Conservation (phyloP, 83 land plant species). For the Isoetes engelmannii region DNA sequence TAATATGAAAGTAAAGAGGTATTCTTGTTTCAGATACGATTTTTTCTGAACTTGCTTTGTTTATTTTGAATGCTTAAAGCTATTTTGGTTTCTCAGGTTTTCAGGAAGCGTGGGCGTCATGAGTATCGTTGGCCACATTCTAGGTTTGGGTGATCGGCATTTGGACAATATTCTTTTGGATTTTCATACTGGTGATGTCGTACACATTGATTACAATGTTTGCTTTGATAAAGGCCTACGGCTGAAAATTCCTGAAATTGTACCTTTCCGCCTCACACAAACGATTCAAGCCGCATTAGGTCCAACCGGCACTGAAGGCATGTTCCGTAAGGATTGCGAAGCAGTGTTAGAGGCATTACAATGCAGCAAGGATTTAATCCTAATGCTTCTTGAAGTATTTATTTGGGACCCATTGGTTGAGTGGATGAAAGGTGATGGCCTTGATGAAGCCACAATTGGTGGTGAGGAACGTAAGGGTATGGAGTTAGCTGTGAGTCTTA, state of each 20-base stretch:
- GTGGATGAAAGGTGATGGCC: slow-evolving; percentile 91
- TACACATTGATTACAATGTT: slow-evolving; percentile 97
- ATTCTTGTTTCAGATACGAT: background rate
- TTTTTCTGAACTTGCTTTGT: background rate
- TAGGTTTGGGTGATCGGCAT: slow-evolving; percentile 96
- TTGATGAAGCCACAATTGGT: slow-evolving; percentile 91
- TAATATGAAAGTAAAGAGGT: slow-evolving; percentile 63
- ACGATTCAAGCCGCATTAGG: slow-evolving; percentile 85
- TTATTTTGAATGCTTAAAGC: background rate
- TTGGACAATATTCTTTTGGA: slow-evolving; percentile 95
- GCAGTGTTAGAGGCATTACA: slow-evolving; percentile 64
- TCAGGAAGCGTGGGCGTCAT: slow-evolving; percentile 92
- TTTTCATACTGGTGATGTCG: slow-evolving; percentile 79
- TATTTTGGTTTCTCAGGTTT: slow-evolving; percentile 44
- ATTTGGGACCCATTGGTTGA: slow-evolving; percentile 96
- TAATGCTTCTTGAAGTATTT: slow-evolving; percentile 89
- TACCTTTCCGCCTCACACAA: slow-evolving; percentile 98
- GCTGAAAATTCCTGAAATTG: slow-evolving; percentile 95
- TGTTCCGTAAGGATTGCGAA: slow-evolving; percentile 84
- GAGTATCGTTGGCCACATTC: slow-evolving; percentile 92
- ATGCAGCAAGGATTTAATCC: slow-evolving; percentile 74
- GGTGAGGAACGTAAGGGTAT: slow-evolving; percentile 97
- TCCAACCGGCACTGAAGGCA: slow-evolving; percentile 82
- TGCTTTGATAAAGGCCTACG: slow-evolving; percentile 97
- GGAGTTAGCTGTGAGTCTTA: slow-evolving; percentile 95